phyloP scores from a whole-genome alignment of 495 filamentous ascomycete genomes.

The Xylaria telfairii region DNA sequence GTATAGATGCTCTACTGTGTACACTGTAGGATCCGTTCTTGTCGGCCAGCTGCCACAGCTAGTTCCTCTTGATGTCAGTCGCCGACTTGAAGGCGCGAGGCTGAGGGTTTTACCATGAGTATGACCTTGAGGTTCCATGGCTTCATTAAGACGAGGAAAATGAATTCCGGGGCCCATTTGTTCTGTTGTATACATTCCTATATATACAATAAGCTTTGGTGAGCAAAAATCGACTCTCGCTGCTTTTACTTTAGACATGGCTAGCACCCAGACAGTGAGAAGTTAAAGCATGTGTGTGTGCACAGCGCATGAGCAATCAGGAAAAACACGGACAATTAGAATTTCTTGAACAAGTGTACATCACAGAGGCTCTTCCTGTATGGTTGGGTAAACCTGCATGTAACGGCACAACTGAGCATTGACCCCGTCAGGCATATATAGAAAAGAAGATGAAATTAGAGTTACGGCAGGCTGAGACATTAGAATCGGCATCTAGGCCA shows the following conservation, averaged over 20 bases:
- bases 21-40: not conserved
- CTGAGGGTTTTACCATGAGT: not conserved
- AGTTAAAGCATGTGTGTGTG: not conserved
- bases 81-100: constrained; percentile 1
- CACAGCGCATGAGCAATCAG: no score
- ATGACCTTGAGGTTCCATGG: not conserved
- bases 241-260: not conserved
- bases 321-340: not conserved
- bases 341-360: not conserved
- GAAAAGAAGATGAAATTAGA: not conserved
- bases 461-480: constrained; percentile 12
- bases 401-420: not conserved
- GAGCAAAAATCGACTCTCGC: not conserved
- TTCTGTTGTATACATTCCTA: not conserved
- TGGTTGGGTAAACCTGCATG: not conserved
- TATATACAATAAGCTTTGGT: not conserved
- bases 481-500: not conserved
- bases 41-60: not conserved
- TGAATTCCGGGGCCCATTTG: not conserved
- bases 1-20: not conserved
- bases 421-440: not conserved
- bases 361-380: not conserved
- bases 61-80: not conserved
- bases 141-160: not conserved
- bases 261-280: not conserved